Base-by-base conservation (phyloP, 2,329 filamentous ascomycete genomes). In the Pleoardoris graminearum region DNA sequence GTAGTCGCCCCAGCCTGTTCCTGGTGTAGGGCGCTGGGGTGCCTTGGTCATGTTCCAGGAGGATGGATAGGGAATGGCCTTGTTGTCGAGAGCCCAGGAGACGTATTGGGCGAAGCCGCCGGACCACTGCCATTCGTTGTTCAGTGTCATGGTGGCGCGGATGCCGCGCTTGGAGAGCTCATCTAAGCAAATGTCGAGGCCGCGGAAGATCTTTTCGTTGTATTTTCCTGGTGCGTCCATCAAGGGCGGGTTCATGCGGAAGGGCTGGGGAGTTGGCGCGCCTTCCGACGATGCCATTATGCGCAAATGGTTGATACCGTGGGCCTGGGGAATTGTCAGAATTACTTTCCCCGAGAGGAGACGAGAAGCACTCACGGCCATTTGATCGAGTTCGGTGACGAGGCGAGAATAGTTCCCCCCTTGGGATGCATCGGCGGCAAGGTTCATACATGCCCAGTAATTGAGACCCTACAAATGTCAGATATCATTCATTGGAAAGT, bases 361-460 rank as follows among this genome's bases (percentile, higher is more conserved):
- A n/a, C n/a, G n/a, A n/a, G 6, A 19, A 12, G 17, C 3, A 47
- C 44, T 37, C 32, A 47, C 44, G 22, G 70, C 67, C 72, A 75
- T 74, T 47, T 75, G 72, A 41, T 75, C 72, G 19, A 75, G 65
- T 48, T 75, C 73, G 6, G 63, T 70, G 45, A 68, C 59, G 5
- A 75, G 65, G 19, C 72, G 72, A 7, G 70, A 63, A 50, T 69
- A 65, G 38, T 75, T 73, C 6, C 73, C 73, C 14, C 73, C 73
- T 19, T 62, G 59, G 2, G 68, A 65, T 2, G 60, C 61, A 23
- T 69, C 62, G 27, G 73, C 71, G 3, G 73, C 73, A 14, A 75
- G 51, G 46, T 75, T 75, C 66, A 75, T 69, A 48, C 73, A 75
- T 25, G 72, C 68, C 73, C 73, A 75, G 58, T 75, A 75, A 45